These are phyloP conservation scores for Ramaria rubella DNA, from an alignment of 768 basidiomycete species.

Conservation along the genomic window DNA sequence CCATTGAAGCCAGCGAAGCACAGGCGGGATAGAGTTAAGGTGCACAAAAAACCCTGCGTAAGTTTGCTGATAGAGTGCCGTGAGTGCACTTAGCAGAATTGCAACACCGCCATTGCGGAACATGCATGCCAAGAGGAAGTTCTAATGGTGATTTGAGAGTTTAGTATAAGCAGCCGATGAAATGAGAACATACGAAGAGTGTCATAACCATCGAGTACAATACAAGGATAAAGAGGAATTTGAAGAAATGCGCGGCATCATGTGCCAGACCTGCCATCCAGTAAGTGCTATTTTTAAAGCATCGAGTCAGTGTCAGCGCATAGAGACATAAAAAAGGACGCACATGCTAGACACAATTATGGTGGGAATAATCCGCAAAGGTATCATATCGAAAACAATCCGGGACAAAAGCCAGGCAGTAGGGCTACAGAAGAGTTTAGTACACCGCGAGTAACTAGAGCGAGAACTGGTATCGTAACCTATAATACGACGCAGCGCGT, in stretches of 20 bases:
- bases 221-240: slow-evolving; percentile 85
- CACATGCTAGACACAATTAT: slow-evolving; percentile 81
- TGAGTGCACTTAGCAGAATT: slow-evolving; percentile 76
- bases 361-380: slow-evolving; percentile 82
- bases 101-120: slow-evolving; percentile 88
- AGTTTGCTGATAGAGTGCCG: slow-evolving; percentile 73
- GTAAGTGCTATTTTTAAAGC: slow-evolving; percentile 49
- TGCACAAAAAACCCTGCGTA: slow-evolving; percentile 93
- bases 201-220: slow-evolving; percentile 83
- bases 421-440: slow-evolving; percentile 43
- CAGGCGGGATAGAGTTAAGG: slow-evolving; percentile 75
- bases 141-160: slow-evolving; percentile 36
- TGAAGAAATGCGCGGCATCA: slow-evolving; percentile 83
- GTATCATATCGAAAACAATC: slow-evolving; percentile 83
- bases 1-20: slow-evolving; percentile 92
- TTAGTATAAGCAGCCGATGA: background rate
- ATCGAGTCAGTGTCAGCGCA: background rate
- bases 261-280: slow-evolving; percentile 91
- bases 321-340: slow-evolving; percentile 21
- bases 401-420: slow-evolving; percentile 88
- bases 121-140: slow-evolving; percentile 81
- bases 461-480: slow-evolving; percentile 38
- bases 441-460: background rate
- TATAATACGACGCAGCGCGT: slow-evolving; percentile 79
- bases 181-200: slow-evolving; percentile 54